Conservation (phyloP, 495 filamentous ascomycete genomes). For the Cairneyella variabilis region DNA sequence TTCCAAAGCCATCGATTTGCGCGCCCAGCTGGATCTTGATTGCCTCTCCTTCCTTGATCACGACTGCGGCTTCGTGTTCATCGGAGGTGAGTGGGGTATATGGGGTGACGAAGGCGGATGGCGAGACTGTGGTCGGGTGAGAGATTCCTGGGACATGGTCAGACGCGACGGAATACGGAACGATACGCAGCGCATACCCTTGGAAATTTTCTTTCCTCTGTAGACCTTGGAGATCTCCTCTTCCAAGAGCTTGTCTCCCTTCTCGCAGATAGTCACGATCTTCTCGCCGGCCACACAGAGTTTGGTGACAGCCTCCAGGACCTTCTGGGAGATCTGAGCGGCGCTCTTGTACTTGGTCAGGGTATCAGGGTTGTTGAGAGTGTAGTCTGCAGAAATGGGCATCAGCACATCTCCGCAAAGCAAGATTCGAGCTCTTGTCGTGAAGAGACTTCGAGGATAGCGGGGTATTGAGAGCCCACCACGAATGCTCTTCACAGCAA, state of each 20-base stretch:
- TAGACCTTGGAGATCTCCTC: constrained; percentile 95
- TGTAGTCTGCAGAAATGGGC: constrained; percentile 63
- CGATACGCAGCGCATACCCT: constrained; percentile 48
- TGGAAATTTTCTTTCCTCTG: constrained; percentile 93
- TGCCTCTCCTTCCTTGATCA: constrained; percentile 77
- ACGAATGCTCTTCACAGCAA: too few species aligned
- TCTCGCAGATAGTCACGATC: constrained; percentile 87
- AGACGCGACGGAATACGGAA: constrained; percentile 2
- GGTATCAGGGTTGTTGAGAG: constrained; percentile 92
- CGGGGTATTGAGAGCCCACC: constrained; percentile 25
- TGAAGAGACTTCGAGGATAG: constrained; percentile 16
- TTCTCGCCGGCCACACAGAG: constrained; percentile 83
- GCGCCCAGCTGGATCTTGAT: constrained; percentile 97
- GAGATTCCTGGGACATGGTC: constrained; percentile 22
- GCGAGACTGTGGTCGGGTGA: constrained; percentile 94
- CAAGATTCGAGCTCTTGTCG: not conserved
- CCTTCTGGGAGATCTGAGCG: constrained; percentile 89
- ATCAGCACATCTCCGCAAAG: constrained; percentile 9
- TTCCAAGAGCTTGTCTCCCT: constrained; percentile 90
- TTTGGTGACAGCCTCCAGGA: constrained; percentile 79
- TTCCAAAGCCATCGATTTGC: constrained; percentile 95
- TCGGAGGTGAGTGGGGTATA: constrained; percentile 91
- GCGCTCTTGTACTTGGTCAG: constrained; percentile 99
- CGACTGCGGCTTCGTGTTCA: constrained; percentile 71
- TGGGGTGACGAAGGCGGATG: constrained; percentile 89